Evolutionary conservation across 352 stramenopile genomes (phyloP), one percentile per base, ranked within the genome.

Genomic region (Nothophytophthora sp.): DNA sequence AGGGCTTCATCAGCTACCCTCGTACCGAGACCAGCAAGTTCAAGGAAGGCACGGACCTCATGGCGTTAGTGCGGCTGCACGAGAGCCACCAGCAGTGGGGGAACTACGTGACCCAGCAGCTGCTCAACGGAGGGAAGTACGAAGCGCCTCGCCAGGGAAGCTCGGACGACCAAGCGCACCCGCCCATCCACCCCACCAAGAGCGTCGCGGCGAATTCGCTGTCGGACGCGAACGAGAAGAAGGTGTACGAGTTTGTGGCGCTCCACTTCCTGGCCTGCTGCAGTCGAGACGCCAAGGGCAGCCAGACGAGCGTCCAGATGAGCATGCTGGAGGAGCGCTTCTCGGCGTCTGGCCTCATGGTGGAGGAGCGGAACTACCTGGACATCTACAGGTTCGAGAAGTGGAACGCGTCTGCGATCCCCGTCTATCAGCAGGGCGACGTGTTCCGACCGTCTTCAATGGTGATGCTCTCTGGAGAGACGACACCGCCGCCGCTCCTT

Each of bases 21-120:
- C 87, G 98, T 53, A 99, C 98, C 3, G 98, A 99, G 72, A 99
- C 98, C 10, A 98, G 99, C 76, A 95, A 92, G 43, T 99, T 99
- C 71, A 96, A 97, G 56, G 83, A 92, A 56, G 82, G 86, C 28
- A 96, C 90, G 6, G 92, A 98, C 57, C 64, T 99, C n/a, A 74
- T 78, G 41, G 69, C 34, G 0, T 75, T 98, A 10, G 37, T 98
- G 0, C 49, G 57, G 7, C 53, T 91, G 20, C 91, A 98, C 32
- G 70, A 82, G 42, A 71, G 57, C 18, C 74, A 95, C 38, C 55
- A 67, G 4, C 63, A 74, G 32, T 97, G 86, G 90, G 85, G 88
- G 6, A 48, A 49, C 1, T 98, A 96, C 59, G 88, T 95, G 12
- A 62, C 54, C 4, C 40, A 52, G 19, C 67, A 88, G 36, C 66